phyloP scores from a whole-genome alignment of 2,329 filamentous ascomycete genomes.

The Botrytis galanthina region DNA sequence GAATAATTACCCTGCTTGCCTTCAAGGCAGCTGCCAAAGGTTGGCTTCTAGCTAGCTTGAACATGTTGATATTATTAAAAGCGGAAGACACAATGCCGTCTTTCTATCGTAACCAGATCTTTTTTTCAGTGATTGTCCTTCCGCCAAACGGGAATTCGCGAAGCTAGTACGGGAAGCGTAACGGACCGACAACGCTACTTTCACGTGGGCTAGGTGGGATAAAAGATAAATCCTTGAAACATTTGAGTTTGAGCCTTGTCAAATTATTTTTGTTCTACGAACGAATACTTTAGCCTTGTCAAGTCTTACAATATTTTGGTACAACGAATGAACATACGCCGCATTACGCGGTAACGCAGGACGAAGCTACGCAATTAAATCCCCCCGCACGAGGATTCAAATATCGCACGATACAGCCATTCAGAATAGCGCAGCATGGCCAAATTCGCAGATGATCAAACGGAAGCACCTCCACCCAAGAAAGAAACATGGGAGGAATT shows the following conservation, averaged over 20 bases:
- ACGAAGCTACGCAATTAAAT: not conserved
- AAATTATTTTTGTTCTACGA: slow-evolving; percentile 13
- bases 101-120: slow-evolving; percentile 21
- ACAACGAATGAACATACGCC: slow-evolving; percentile 3
- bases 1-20: slow-evolving; percentile 66
- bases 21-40: slow-evolving; percentile 77
- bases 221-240: slow-evolving; percentile 12
- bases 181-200: slow-evolving; percentile 13
- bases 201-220: slow-evolving; percentile 25
- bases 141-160: slow-evolving; percentile 21
- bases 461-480: slow-evolving; percentile 28
- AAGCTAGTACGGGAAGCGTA: slow-evolving; percentile 25
- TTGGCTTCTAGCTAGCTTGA: slow-evolving; percentile 80
- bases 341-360: not conserved
- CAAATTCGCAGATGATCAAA: slow-evolving; percentile 9
- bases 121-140: slow-evolving; percentile 22
- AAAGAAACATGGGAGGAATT: slow-evolving; percentile 34
- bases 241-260: not conserved
- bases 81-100: slow-evolving; percentile 31
- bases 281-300: not conserved
- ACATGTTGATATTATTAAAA: slow-evolving; percentile 60
- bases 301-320: not conserved
- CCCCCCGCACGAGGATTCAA: slow-evolving; percentile 9
- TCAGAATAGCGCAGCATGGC: slow-evolving; percentile 11
- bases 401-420: not conserved